phyloP scores from a whole-genome alignment of 805 yeast genomes.

The Metschnikowia kunwiensis region DNA sequence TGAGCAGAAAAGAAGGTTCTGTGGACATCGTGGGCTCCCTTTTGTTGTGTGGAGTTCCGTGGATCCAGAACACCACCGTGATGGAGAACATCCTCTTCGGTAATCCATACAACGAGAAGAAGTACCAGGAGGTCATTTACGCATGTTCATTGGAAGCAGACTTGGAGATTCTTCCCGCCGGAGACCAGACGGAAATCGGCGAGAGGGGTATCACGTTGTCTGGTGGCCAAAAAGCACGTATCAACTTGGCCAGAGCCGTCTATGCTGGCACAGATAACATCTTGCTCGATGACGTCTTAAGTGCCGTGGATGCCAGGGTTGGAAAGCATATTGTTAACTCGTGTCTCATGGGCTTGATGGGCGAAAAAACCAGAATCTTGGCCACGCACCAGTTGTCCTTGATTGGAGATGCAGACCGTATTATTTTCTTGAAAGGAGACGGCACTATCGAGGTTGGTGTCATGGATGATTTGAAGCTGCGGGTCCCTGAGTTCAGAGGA shows the following conservation, averaged over 20 bases:
- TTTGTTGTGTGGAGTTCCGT: slow-evolving; percentile 62
- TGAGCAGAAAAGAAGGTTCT: slow-evolving; percentile 54
- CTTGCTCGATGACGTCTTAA: slow-evolving; percentile 72
- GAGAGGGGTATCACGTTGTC: slow-evolving; percentile 82
- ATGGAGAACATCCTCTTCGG: slow-evolving; percentile 76
- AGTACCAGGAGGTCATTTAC: slow-evolving; percentile 52
- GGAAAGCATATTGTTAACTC: slow-evolving; percentile 74
- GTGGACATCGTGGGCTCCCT: slow-evolving; percentile 52
- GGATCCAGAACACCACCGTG: slow-evolving; percentile 82
- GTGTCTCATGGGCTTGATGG: slow-evolving; percentile 60
- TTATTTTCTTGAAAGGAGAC: slow-evolving; percentile 66
- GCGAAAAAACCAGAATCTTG: slow-evolving; percentile 61
- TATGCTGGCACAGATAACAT: slow-evolving; percentile 66
- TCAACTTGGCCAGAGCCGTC: slow-evolving; percentile 75
- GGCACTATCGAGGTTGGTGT: slow-evolving; percentile 62
- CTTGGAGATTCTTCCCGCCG: slow-evolving; percentile 63
- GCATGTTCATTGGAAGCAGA: slow-evolving; percentile 70
- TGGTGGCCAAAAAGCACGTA: slow-evolving; percentile 89
- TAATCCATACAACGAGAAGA: slow-evolving; percentile 43
- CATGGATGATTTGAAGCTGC: slow-evolving; percentile 46
- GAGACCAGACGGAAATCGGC: slow-evolving; percentile 78
- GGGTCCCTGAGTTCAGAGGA: slow-evolving; percentile 34
- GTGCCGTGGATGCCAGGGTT: slow-evolving; percentile 85
- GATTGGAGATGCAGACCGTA: slow-evolving; percentile 63
- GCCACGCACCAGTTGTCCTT: slow-evolving; percentile 84